These are phyloP conservation scores for Corinectria fuckeliana DNA, from an alignment of 2,329 filamentous ascomycete species.

Conservation along the genomic window DNA sequence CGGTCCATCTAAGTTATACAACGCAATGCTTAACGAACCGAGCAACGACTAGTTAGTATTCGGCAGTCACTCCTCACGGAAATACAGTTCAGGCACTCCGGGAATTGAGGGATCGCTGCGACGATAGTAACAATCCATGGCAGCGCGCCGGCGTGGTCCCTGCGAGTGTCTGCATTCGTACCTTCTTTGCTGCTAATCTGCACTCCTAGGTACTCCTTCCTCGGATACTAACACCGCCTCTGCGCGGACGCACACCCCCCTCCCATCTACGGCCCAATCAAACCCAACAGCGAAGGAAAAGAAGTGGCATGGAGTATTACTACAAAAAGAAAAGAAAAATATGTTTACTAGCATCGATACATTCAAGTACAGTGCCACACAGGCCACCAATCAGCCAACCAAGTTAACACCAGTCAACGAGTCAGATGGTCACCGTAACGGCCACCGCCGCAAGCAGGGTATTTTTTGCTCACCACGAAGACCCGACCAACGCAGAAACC, in stretches of 20 bases:
- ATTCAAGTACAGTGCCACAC: slow-evolving; percentile 9
- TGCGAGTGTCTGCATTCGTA: not conserved
- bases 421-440: slow-evolving; percentile 12
- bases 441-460: slow-evolving; percentile 5
- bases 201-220: not conserved
- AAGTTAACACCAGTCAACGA: not conserved
- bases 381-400: not conserved
- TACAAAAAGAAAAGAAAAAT: slow-evolving; percentile 2
- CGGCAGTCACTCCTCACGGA: not conserved
- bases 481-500: not conserved
- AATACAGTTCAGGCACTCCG: not conserved
- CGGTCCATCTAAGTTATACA: not conserved
- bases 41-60: not conserved
- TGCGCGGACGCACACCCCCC: slow-evolving; percentile 5
- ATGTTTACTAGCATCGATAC: slow-evolving; percentile 10
- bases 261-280: slow-evolving; percentile 8
- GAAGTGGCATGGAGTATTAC: too few relatives aligned
- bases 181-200: not conserved
- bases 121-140: not conserved
- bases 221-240: slow-evolving; percentile 4
- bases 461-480: not conserved
- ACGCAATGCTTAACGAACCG: not conserved
- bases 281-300: not conserved
- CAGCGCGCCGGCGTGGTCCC: not conserved
- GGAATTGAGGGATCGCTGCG: slow-evolving; percentile 10